Evolutionary conservation across 1,139 yeast species (phyloP).

Genomic region (Hanseniaspora gamundiae): DNA sequence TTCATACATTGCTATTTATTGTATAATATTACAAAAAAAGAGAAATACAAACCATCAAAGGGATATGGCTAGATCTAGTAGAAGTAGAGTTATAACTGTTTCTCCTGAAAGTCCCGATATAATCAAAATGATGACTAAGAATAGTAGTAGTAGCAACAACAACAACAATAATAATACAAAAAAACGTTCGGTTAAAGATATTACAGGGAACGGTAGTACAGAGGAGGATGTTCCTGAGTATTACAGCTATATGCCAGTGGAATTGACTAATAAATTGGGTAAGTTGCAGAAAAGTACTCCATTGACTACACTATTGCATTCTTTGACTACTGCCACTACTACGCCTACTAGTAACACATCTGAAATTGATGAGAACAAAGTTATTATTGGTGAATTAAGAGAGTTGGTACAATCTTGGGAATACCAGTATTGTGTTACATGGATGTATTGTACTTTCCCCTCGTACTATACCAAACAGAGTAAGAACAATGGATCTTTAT

Average conservation of each 20-base stretch:
- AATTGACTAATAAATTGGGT: conserved; percentile 2
- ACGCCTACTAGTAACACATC: background rate
- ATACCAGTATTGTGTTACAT: conserved; percentile 23
- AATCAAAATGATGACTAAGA: background rate
- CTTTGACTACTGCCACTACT: background rate
- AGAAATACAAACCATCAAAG: too few relatives aligned
- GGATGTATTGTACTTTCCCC: conserved; percentile 16
- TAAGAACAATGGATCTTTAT: conserved; percentile 16
- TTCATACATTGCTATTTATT: too few relatives aligned
- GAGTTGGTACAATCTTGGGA: conserved; percentile 16
- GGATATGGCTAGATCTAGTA: too few relatives aligned
- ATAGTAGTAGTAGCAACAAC: too few relatives aligned
- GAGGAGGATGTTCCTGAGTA: background rate
- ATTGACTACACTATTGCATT: background rate
- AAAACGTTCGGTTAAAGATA: background rate
- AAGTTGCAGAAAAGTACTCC: conserved; percentile 5
- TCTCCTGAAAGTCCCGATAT: background rate
- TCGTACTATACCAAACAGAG: conserved; percentile 5
- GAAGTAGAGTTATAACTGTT: too few relatives aligned
- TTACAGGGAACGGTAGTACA: background rate
- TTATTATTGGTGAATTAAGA: background rate
- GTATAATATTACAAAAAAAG: too few relatives aligned
- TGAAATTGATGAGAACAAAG: background rate
- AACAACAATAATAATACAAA: background rate
- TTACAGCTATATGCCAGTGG: background rate